Evolutionary conservation across 257 asterid species (phyloP).

Genomic region (Henckelia pumila): DNA sequence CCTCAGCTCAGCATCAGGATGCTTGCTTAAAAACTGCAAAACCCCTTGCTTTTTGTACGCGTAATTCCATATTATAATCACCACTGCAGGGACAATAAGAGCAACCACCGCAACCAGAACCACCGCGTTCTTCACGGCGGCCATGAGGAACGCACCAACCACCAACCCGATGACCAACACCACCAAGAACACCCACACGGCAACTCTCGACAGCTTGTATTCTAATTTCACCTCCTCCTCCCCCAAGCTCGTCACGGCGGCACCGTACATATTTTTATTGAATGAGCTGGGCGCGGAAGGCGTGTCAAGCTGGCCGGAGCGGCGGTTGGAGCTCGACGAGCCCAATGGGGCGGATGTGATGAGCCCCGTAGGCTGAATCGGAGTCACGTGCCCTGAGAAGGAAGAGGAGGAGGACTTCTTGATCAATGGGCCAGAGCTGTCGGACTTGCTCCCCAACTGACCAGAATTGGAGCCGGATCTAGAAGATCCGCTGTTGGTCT

Average conservation of each 20-base stretch:
- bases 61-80: constrained; percentile 57
- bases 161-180: constrained; percentile 78
- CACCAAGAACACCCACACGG: constrained; percentile 75
- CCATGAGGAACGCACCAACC: constrained; percentile 81
- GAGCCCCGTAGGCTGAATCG: constrained; percentile 77
- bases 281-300: constrained; percentile 44
- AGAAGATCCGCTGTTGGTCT: constrained; percentile 73
- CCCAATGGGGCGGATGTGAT: constrained; percentile 79
- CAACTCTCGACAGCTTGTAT: constrained; percentile 77
- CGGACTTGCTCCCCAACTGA: constrained; percentile 36
- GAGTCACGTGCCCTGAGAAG: constrained; percentile 88
- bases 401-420: constrained; percentile 71
- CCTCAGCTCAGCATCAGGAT: constrained; percentile 83
- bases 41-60: constrained; percentile 54
- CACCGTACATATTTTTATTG: constrained; percentile 56
- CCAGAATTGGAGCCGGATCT: constrained; percentile 94
- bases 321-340: constrained; percentile 45
- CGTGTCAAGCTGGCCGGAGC: constrained; percentile 63
- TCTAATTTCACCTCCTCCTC: constrained; percentile 53
- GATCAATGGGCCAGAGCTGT: constrained; percentile 64
- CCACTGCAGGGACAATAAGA: constrained; percentile 40
- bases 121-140: constrained; percentile 69
- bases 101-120: constrained; percentile 60
- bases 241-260: constrained; percentile 66
- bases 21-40: constrained; percentile 47